Evolutionary conservation across 2,329 filamentous ascomycete genomes (phyloP).

Genomic region (Trichoderma simmonsii): DNA sequence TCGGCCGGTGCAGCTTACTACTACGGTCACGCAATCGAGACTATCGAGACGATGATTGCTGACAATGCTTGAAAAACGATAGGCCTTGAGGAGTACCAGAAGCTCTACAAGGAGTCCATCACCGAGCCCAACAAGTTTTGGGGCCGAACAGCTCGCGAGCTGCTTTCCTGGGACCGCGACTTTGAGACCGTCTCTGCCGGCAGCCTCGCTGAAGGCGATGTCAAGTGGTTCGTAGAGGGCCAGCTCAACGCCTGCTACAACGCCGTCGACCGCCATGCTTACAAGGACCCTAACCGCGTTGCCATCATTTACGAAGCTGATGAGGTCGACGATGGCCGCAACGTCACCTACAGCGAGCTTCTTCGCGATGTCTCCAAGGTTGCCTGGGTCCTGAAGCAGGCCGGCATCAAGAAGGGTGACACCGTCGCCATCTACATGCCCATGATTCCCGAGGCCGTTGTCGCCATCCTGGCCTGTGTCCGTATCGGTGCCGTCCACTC

Average conservation of each 20-base stretch:
- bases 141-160: slow-evolving; percentile 78
- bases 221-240: slow-evolving; percentile 92
- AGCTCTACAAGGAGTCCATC: slow-evolving; percentile 79
- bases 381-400: slow-evolving; percentile 85
- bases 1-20: neutral
- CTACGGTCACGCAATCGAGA: neutral
- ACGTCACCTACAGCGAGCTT: slow-evolving; percentile 88
- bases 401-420: slow-evolving; percentile 96
- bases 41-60: neutral
- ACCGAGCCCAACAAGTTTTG: slow-evolving; percentile 87
- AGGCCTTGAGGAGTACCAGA: slow-evolving; percentile 66
- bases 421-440: slow-evolving; percentile 96
- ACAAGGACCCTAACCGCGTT: slow-evolving; percentile 86
- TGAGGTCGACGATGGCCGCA: slow-evolving; percentile 81
- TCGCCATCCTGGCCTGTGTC: slow-evolving; percentile 85
- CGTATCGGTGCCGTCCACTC: slow-evolving; percentile 96
- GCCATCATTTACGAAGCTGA: slow-evolving; percentile 99
- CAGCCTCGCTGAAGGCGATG: slow-evolving; percentile 74
- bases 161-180: slow-evolving; percentile 85
- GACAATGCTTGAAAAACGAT: slow-evolving; percentile 18
- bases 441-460: slow-evolving; percentile 95
- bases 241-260: slow-evolving; percentile 95
- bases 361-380: slow-evolving; percentile 86
- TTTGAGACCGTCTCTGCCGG: slow-evolving; percentile 87
- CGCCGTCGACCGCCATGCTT: slow-evolving; percentile 94